Conservation (phyloP, 306 rosid species). For the Styphnolobium japonicum region DNA sequence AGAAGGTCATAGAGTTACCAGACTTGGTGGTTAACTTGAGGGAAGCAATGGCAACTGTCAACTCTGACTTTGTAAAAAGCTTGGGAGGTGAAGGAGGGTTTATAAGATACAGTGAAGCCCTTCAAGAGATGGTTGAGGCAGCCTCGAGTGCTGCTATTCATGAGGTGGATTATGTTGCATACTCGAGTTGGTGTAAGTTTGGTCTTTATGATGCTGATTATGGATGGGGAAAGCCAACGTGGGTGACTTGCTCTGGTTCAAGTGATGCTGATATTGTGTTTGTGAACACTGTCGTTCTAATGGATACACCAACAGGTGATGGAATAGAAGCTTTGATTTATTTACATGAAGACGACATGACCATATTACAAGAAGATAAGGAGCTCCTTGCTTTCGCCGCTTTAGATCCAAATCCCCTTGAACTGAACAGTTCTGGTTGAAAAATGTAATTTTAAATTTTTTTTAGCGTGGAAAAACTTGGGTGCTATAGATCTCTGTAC, state of each 20-base stretch:
- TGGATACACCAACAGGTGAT: background rate
- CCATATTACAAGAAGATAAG: background rate
- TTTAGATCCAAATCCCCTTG: constrained; percentile 12
- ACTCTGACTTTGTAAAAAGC: background rate
- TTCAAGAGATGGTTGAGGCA: background rate
- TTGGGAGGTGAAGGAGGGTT: background rate
- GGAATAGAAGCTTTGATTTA: background rate
- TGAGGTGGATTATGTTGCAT: background rate
- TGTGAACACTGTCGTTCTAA: background rate
- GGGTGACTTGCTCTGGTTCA: background rate
- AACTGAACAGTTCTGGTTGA: background rate
- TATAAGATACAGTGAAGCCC: background rate
- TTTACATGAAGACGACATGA: background rate
- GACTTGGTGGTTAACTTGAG: background rate
- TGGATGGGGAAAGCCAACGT: background rate
- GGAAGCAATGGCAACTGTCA: background rate
- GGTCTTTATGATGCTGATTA: background rate
- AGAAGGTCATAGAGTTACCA: background rate
- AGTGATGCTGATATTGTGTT: background rate
- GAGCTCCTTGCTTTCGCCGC: constrained; percentile 16
- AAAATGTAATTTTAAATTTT: no score
- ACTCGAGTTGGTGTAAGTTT: background rate
- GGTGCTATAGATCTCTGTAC: no score
- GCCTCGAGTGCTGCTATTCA: no score
- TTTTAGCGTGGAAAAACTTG: no score